Evolutionary conservation across 2,329 filamentous ascomycete genomes (phyloP).

Genomic region (Aspergillus arachidicola): DNA sequence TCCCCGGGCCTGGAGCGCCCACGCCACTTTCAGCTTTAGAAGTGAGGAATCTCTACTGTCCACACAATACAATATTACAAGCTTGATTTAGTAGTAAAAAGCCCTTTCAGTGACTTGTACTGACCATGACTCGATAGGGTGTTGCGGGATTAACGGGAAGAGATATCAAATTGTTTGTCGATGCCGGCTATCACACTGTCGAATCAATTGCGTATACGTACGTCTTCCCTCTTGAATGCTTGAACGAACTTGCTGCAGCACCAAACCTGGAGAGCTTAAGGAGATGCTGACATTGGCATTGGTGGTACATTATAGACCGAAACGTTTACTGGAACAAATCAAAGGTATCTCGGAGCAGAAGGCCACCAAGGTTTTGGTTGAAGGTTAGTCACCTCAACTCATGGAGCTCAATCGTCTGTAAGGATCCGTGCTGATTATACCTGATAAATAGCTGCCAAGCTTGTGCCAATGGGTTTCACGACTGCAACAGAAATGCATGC

Average conservation of each 20-base stretch:
- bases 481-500: slow-evolving; percentile 99
- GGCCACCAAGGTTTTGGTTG: slow-evolving; percentile 83
- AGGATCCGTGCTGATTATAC: slow-evolving; percentile 11
- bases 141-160: slow-evolving; percentile 87
- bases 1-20: slow-evolving; percentile 86
- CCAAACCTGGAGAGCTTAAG: not conserved
- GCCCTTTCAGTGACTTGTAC: not conserved
- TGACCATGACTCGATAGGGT: slow-evolving; percentile 60
- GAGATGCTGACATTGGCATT: not conserved
- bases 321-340: slow-evolving; percentile 83
- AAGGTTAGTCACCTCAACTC: slow-evolving; percentile 65
- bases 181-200: slow-evolving; percentile 92
- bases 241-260: not conserved
- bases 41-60: slow-evolving; percentile 54
- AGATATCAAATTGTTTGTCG: slow-evolving; percentile 89
- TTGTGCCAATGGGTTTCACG: slow-evolving; percentile 98
- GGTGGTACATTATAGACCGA: slow-evolving; percentile 50
- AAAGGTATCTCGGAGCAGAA: slow-evolving; percentile 99
- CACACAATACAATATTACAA: not conserved
- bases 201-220: slow-evolving; percentile 94
- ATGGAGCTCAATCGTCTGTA: not conserved
- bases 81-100: not conserved
- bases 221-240: slow-evolving; percentile 22
- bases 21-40: slow-evolving; percentile 84
- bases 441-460: slow-evolving; percentile 71